Conservation (phyloP, 2,329 filamentous ascomycete species). For the Rosellinia necatrix region DNA sequence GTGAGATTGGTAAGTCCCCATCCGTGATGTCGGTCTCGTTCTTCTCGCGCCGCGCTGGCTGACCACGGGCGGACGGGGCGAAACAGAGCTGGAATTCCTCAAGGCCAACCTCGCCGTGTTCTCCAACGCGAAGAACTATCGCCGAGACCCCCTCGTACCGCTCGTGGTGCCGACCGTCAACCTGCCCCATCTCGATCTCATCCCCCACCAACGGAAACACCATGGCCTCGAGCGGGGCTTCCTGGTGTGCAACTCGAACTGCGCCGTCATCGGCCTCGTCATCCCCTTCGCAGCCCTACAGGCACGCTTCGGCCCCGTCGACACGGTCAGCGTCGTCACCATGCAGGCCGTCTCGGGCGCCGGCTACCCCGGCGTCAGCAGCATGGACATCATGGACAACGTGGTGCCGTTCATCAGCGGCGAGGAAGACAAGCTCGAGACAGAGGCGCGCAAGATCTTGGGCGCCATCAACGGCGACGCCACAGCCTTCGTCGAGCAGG, state of each 20-base stretch:
- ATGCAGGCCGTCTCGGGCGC: slow-evolving; percentile 94
- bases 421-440: slow-evolving; percentile 96
- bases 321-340: slow-evolving; percentile 78
- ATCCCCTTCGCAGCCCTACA: slow-evolving; percentile 93
- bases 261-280: slow-evolving; percentile 93
- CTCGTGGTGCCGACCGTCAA: slow-evolving; percentile 96
- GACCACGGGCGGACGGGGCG: not conserved
- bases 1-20: slow-evolving; percentile 83
- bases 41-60: too few species aligned
- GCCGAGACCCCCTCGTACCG: slow-evolving; percentile 85
- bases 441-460: slow-evolving; percentile 93
- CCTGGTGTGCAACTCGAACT: slow-evolving; percentile 97
- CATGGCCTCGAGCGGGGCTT: slow-evolving; percentile 81
- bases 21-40: too few species aligned
- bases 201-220: slow-evolving; percentile 82
- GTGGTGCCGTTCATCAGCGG: slow-evolving; percentile 91
- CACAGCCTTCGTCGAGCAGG: slow-evolving; percentile 78
- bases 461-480: slow-evolving; percentile 72
- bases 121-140: slow-evolving; percentile 98
- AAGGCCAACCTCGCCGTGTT: slow-evolving; percentile 89
- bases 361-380: slow-evolving; percentile 86
- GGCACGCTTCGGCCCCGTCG: slow-evolving; percentile 81
- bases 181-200: slow-evolving; percentile 81
- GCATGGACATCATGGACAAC: slow-evolving; percentile 96
- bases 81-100: slow-evolving; percentile 83